These are phyloP conservation scores for Phlebiopsis gigantea DNA, from an alignment of 768 basidiomycete species.

Conservation along the genomic window DNA sequence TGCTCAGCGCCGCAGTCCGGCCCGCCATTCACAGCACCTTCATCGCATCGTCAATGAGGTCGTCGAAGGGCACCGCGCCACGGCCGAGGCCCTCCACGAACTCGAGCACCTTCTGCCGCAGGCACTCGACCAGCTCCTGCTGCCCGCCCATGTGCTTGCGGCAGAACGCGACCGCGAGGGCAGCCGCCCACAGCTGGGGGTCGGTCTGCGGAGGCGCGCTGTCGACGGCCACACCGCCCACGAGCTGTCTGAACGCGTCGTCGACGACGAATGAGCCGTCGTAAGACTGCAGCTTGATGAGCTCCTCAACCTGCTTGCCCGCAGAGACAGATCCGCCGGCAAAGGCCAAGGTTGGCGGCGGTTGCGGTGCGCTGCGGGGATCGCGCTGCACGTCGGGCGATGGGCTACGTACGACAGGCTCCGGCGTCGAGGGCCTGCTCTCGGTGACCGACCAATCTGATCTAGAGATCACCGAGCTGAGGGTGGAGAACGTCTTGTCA, in stretches of 20 bases:
- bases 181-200: constrained; percentile 42
- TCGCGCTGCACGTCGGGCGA: constrained; percentile 7
- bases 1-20: too few species aligned
- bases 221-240: constrained; percentile 34
- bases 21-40: not conserved
- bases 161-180: constrained; percentile 43
- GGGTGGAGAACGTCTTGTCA: constrained; percentile 12
- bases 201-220: not conserved
- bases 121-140: constrained; percentile 36
- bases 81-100: constrained; percentile 24
- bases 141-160: constrained; percentile 29
- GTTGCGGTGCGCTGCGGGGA: not conserved
- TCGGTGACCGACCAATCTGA: constrained; percentile 10
- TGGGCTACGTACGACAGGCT: constrained; percentile 7
- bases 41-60: not conserved
- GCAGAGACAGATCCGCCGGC: not conserved
- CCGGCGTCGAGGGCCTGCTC: not conserved
- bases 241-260: constrained; percentile 27
- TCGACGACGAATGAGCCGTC: constrained; percentile 44
- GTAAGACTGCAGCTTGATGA: constrained; percentile 35
- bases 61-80: not conserved
- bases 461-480: constrained; percentile 11
- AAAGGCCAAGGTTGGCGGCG: not conserved
- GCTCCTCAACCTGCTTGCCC: constrained; percentile 26
- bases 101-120: constrained; percentile 38